Base-by-base conservation (phyloP, 805 yeast genomes). In the Lachancea cidri region DNA sequence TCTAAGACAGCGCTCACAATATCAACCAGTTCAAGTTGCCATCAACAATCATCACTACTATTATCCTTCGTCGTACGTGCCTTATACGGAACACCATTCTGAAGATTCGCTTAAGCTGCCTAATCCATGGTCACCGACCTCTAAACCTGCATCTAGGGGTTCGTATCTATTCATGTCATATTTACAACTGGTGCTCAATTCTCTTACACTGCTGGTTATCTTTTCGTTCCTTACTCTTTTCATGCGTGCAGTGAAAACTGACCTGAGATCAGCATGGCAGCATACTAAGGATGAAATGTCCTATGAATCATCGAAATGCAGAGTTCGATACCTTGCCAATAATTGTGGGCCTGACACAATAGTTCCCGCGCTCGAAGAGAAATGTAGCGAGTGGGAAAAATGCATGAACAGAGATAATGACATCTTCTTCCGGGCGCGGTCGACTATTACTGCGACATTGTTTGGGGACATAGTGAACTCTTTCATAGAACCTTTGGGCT, bases 401-500 rank as follows among this genome's bases (percentile, higher is more conserved):
- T 83, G 91, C 55, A 81, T 81, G 84, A 68, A 68, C 36, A 74
- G 77, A 50, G 76, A 79, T 41, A 65, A 51, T 57, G 70, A 53
- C 47, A 58, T 41, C 5, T 45, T 55, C 6, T 59, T 62, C 25
- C 66, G 71, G 1, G 77, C 80, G 3, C 72, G 78, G 49, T 70
- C 86, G 1, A 68, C 72, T 33, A 65, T 82, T 9, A 73, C 79
- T 44, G 85, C 86, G 1, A 78, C 76, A 41, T 73, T 82, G 0
- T 50, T 83, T 2, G 89, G 88, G 0, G 62, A 75, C 36, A 65
- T 83, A 13, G 49, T 82, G 8, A 80, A 81, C 50, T 74, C 82
- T 0, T 66, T 83, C 41, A 67, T 83, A 15, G 86, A 83, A 48
- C 88, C 87, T 0, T 69, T 84, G 33, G 81, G 86, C 3, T 62